Evolutionary conservation across 352 stramenopile genomes (phyloP), one percentile per base, ranked within the genome.

Genomic region (Globisporangium camurandrum): DNA sequence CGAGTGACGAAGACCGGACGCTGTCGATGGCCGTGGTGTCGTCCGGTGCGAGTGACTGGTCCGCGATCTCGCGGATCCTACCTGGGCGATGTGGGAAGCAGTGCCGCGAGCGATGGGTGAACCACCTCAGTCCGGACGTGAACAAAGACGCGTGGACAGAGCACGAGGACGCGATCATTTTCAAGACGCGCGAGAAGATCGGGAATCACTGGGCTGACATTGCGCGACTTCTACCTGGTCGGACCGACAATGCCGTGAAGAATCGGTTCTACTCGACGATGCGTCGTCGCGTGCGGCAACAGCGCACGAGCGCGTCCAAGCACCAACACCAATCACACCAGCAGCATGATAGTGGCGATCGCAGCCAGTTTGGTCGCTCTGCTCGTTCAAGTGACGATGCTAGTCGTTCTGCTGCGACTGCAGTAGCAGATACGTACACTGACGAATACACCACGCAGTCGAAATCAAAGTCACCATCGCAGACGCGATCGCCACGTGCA

Each of bases 201-300:
- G 97, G 97, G 6, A 99, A 99, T 64, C 84, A 95, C 54, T 99
- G 97, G 97, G 88, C 90, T 3, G 90, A 98, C 55, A 99, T 99
- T 54, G 91, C 95, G 16, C 96, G 97, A 17, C 61, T 95, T 16
- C 71, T 99, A 28, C 91, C 94, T 22, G 96, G 96, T 2, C 71
- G 96, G 30, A 97, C 93, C 12, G 93, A 98, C 61, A 98, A 98
- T 54, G 88, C 88, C 10, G 93, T 99, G 22, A 99, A 99, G 75
- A 98, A 98, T 59, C 78, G 90, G 0, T 98, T 83, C 51, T 90
- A 93, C 54, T 91, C 77, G 36, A 89, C 79, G 16, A 88, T 88
- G 73, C 63, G 80, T 12, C 71, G 80, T 4, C 71, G 70, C 33
- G 63, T 77, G 30, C 66, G 74, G 2, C 74, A 89, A 49, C 71